A percentile compares a stretch with the other conserved stretches of the same genome.
These are phyloP conservation scores for Mycena kentingensis DNA, from an alignment of 768 basidiomycete genomes.

Conservation along the genomic window DNA sequence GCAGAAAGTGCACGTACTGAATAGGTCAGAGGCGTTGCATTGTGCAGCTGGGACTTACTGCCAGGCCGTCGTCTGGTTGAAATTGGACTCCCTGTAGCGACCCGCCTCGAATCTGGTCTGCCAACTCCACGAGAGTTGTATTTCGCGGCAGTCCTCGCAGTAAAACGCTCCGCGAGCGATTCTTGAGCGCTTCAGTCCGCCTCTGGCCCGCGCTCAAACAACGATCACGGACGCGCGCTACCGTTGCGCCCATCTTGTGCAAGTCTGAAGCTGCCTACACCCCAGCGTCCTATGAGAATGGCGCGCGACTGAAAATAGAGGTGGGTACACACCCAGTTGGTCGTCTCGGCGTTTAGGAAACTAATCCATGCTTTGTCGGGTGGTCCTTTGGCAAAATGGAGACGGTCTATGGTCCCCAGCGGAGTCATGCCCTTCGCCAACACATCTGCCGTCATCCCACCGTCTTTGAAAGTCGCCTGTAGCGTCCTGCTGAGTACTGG, in stretches of 20 bases:
- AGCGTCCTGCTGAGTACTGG: neutral
- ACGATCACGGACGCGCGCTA: slow-evolving; percentile 1
- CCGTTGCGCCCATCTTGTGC: neutral
- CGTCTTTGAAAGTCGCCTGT: neutral
- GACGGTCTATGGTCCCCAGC: slow-evolving; percentile 8
- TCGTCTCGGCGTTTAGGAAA: slow-evolving; percentile 1
- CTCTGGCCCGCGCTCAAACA: neutral
- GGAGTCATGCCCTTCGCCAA: neutral
- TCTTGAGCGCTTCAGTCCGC: neutral
- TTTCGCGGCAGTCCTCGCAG: slow-evolving; percentile 1
- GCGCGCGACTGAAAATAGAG: neutral
- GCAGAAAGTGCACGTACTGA: slow-evolving; percentile 11
- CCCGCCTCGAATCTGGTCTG: slow-evolving; percentile 15
- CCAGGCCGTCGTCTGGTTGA: neutral
- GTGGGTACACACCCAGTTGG: neutral
- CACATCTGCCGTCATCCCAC: neutral
- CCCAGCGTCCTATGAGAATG: neutral
- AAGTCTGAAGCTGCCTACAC: slow-evolving; percentile 4
- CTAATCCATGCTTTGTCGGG: slow-evolving; percentile 5
- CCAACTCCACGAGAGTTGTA: slow-evolving; percentile 2
- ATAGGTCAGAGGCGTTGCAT: neutral
- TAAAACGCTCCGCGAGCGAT: neutral
- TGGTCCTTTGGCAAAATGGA: neutral
- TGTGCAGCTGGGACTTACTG: slow-evolving; percentile 2
- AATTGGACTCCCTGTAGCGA: slow-evolving; percentile 1